These are phyloP conservation scores for Xylogone sp. DNA, from an alignment of 2,329 filamentous ascomycete species.

Conservation along the genomic window DNA sequence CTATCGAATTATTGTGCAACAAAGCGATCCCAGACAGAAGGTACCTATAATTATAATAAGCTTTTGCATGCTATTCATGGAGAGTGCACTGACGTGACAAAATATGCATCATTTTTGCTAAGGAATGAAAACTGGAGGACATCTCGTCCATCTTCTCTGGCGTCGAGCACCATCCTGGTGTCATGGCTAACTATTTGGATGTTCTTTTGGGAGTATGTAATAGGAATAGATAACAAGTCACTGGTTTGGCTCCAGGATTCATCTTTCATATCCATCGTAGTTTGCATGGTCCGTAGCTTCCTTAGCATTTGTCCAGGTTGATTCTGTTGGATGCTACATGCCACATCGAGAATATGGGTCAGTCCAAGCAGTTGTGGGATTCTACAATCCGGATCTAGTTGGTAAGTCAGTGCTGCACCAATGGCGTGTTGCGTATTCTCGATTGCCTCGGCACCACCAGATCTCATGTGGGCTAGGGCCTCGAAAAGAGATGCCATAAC, in stretches of 20 bases:
- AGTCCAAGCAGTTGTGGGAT: conserved; percentile 66
- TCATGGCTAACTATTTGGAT: conserved; percentile 52
- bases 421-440: conserved; percentile 70
- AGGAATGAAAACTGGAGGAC: conserved; percentile 58
- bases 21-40: conserved; percentile 24
- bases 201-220: conserved; percentile 46
- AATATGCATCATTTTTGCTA: conserved; percentile 52
- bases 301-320: conserved; percentile 50
- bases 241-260: conserved; percentile 28
- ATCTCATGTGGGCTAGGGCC: conserved; percentile 64
- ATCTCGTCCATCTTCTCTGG: conserved; percentile 42
- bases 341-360: conserved; percentile 64
- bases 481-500: conserved; percentile 65
- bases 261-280: conserved; percentile 50
- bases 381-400: conserved; percentile 59
- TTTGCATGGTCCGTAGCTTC: conserved; percentile 61
- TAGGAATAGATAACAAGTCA: conserved; percentile 50
- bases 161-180: conserved; percentile 51
- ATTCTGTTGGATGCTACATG: conserved; percentile 64
- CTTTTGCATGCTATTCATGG: conserved; percentile 1
- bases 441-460: conserved; percentile 60
- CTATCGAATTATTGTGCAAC: conserved; percentile 52
- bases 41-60: conserved; percentile 13
- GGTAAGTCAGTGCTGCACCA: conserved; percentile 68
- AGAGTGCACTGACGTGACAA: conserved; percentile 20